phyloP scores from a whole-genome alignment of 2,329 filamentous ascomycete species.

The Mariannaea sp. region DNA sequence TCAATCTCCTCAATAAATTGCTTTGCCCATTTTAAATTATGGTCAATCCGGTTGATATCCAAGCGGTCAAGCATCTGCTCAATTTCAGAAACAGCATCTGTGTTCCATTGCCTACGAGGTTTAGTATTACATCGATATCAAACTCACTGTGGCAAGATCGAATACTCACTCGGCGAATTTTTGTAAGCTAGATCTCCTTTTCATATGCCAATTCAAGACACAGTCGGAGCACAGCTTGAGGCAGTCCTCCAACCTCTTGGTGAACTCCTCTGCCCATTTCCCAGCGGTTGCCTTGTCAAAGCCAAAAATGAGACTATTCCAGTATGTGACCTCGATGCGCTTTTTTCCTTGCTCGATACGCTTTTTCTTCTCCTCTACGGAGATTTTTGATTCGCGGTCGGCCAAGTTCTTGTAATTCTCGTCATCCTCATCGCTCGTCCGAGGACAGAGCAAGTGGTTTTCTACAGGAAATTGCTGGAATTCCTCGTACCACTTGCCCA shows the following conservation, averaged over 20 bases:
- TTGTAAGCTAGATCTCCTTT: constrained; percentile 65
- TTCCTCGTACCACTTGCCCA: constrained; percentile 50
- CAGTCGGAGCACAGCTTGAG: constrained; percentile 71
- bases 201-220: constrained; percentile 74
- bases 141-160: not conserved
- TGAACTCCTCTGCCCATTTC: constrained; percentile 64
- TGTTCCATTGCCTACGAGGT: constrained; percentile 48
- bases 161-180: constrained; percentile 62
- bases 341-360: constrained; percentile 59
- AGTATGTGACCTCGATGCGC: constrained; percentile 67
- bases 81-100: constrained; percentile 57
- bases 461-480: constrained; percentile 51
- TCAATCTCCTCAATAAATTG: constrained; percentile 59
- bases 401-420: constrained; percentile 61
- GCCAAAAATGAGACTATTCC: constrained; percentile 71
- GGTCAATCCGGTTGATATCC: constrained; percentile 65
- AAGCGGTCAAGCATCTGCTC: constrained; percentile 61
- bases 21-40: constrained; percentile 62
- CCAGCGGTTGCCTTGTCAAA: constrained; percentile 65
- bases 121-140: constrained; percentile 27
- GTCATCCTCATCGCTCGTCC: constrained; percentile 63
- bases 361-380: constrained; percentile 54
- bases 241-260: constrained; percentile 58
- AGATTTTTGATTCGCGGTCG: constrained; percentile 56
- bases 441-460: constrained; percentile 71